These are phyloP conservation scores for Lepidium sativum DNA, from an alignment of 345 rosid genomes.

Conservation along the genomic window DNA sequence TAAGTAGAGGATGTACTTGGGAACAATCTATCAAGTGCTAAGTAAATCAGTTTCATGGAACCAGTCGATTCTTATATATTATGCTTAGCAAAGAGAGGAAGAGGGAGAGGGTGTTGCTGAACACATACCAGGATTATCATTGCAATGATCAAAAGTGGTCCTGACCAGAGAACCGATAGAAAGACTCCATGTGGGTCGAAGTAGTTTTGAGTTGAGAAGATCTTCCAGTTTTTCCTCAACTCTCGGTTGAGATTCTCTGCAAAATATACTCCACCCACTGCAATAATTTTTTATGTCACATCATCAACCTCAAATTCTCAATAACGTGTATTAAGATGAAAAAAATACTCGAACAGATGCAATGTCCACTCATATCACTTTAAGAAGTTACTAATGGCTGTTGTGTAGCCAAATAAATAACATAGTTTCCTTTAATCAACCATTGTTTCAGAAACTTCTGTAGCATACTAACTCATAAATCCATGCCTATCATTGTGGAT, in stretches of 20 bases:
- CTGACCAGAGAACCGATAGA: constrained; percentile 85
- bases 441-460: background rate
- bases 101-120: background rate
- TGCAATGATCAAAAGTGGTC: constrained; percentile 80
- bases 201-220: constrained; percentile 84
- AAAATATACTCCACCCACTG: constrained; percentile 84
- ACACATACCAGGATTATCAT: constrained; percentile 67
- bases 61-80: background rate
- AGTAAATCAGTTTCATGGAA: background rate
- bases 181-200: constrained; percentile 82
- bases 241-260: constrained; percentile 73
- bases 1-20: background rate
- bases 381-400: background rate
- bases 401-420: background rate
- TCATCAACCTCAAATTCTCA: constrained; percentile 1
- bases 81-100: background rate
- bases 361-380: background rate
- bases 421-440: background rate
- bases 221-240: constrained; percentile 61
- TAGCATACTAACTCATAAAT: background rate
- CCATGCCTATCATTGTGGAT: background rate
- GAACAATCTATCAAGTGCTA: background rate
- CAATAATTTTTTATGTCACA: constrained; percentile 12
- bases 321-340: background rate
- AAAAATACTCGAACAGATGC: background rate